phyloP scores from a whole-genome alignment of 208 protist genomes.

The Leishmania amazonensis region DNA sequence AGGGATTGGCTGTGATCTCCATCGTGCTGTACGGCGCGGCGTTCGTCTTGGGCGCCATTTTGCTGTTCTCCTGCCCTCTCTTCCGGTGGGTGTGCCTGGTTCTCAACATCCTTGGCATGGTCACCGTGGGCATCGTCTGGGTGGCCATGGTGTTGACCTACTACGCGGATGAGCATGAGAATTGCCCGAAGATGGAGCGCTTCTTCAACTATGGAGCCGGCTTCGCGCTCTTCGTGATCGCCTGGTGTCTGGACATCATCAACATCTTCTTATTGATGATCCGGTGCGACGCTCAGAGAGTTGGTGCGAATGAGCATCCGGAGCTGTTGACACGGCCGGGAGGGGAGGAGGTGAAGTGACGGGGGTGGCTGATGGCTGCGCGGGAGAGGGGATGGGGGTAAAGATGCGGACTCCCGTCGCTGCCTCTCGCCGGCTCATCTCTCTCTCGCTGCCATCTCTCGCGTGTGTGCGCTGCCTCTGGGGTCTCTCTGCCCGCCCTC shows the following conservation, averaged over 20 bases:
- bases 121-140: constrained; percentile 35
- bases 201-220: constrained; percentile 31
- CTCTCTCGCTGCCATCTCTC: too few relatives aligned
- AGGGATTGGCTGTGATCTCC: constrained; percentile 46
- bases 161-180: not conserved
- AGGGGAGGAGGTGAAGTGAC: too few relatives aligned
- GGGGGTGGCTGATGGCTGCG: too few relatives aligned
- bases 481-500: too few relatives aligned
- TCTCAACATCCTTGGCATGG: constrained; percentile 37
- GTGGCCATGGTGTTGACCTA: constrained; percentile 36
- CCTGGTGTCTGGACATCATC: constrained; percentile 45
- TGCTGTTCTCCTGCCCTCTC: constrained; percentile 47
- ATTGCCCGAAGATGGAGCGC: constrained; percentile 1
- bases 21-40: constrained; percentile 21
- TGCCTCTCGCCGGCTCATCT: too few relatives aligned
- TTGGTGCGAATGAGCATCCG: too few relatives aligned
- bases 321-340: too few relatives aligned
- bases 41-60: constrained; percentile 27
- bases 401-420: too few relatives aligned
- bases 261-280: constrained; percentile 41
- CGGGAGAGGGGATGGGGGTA: too few relatives aligned
- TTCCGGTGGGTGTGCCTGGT: constrained; percentile 34
- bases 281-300: constrained; percentile 6
- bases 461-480: too few relatives aligned
- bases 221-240: constrained; percentile 37